These are phyloP conservation scores for Colletotrichum sojae DNA, from an alignment of 2,329 filamentous ascomycete genomes.

Conservation along the genomic window DNA sequence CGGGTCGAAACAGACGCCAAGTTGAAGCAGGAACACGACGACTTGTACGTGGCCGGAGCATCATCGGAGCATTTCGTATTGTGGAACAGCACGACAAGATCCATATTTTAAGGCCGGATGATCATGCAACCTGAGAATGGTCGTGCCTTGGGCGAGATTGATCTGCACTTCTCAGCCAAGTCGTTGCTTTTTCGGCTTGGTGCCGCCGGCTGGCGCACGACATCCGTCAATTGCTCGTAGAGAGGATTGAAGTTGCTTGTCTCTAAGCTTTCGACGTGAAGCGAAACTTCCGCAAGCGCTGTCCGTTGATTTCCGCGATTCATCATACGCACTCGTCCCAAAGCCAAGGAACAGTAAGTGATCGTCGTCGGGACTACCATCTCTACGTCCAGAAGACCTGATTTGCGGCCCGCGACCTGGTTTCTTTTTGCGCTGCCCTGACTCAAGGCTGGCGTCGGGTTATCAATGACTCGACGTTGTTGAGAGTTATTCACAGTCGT, in stretches of 20 bases:
- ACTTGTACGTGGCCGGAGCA: constrained; percentile 23
- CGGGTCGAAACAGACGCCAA: constrained; percentile 19
- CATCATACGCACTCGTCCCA: constrained; percentile 7
- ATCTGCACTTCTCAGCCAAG: constrained; percentile 11
- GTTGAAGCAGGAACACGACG: constrained; percentile 20
- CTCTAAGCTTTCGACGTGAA: constrained; percentile 21
- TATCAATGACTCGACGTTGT: constrained; percentile 23
- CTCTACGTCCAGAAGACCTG: not conserved
- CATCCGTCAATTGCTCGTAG: not conserved
- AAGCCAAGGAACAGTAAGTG: not conserved
- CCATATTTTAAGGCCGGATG: constrained; percentile 36
- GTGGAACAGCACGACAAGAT: constrained; percentile 30
- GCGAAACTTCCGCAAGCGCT: constrained; percentile 24
- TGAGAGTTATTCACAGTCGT: constrained; percentile 8
- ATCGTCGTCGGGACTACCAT: not conserved
- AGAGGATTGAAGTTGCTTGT: constrained; percentile 4
- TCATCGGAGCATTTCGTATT: constrained; percentile 20
- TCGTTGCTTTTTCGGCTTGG: not conserved
- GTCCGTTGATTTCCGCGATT: constrained; percentile 19
- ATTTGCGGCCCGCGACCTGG: constrained; percentile 3
- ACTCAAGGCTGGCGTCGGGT: constrained; percentile 17
- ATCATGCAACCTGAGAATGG: constrained; percentile 35
- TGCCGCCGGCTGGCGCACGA: constrained; percentile 15
- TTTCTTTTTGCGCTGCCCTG: not conserved
- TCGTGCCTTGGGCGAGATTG: constrained; percentile 27